Conservation (phyloP, 139 green algal species). For the Picochlorum sp. region DNA sequence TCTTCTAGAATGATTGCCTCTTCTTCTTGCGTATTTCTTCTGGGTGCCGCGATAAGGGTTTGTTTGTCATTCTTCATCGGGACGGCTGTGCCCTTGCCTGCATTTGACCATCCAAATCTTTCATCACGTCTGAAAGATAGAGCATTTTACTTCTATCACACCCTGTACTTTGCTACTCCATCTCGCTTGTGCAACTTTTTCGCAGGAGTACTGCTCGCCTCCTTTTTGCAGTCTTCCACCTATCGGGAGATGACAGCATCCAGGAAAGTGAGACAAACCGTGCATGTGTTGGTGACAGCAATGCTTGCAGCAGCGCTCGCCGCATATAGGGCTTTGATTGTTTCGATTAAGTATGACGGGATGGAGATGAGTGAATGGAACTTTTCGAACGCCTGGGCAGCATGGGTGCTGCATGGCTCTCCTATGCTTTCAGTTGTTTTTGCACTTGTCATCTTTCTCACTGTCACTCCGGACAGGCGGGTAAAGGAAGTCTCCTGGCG, state of each 20-base stretch:
- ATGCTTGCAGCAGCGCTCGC: too few species aligned
- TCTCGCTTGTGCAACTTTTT: constrained; percentile 4
- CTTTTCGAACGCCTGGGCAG: neutral
- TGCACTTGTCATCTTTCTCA: neutral
- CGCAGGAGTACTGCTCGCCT: neutral
- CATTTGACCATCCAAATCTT: neutral
- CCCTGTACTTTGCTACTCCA: constrained; percentile 8
- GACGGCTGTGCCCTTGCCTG: neutral
- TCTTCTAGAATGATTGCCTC: too few species aligned
- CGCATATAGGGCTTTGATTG: too few species aligned
- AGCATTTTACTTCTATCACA: constrained; percentile 2
- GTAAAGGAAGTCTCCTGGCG: too few species aligned
- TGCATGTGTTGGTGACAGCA: too few species aligned
- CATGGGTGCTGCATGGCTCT: constrained; percentile 6
- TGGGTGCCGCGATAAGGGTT: neutral
- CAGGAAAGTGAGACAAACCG: too few species aligned
- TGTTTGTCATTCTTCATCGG: neutral
- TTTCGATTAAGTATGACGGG: too few species aligned
- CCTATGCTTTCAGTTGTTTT: constrained; percentile 6
- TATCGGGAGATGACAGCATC: too few species aligned
- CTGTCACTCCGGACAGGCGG: too few species aligned
- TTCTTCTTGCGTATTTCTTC: neutral
- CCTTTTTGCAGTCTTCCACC: neutral
- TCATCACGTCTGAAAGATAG: neutral
- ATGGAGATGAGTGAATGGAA: too few species aligned